These are phyloP conservation scores for Blakeslea trispora DNA, from an alignment of 371 early-diverging fungal species.

Conservation along the genomic window DNA sequence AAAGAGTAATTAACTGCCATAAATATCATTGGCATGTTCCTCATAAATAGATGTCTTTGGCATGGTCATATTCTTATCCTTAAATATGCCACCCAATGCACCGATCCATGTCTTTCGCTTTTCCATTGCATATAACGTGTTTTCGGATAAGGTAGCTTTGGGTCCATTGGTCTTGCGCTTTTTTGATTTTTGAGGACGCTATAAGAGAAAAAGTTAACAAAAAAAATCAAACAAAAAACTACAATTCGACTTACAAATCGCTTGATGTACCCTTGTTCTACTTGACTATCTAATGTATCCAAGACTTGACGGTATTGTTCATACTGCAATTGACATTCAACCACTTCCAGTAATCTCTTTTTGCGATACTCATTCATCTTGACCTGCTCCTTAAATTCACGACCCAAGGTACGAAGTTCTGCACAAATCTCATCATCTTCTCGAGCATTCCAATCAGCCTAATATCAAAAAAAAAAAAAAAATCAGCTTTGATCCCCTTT, in stretches of 20 bases:
- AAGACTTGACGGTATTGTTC: slow-evolving; percentile 88
- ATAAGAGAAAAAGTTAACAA: slow-evolving; percentile 8
- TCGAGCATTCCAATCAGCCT: slow-evolving; percentile 68
- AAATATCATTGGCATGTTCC: slow-evolving; percentile 3
- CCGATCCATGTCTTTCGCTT: slow-evolving; percentile 48
- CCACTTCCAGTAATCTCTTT: slow-evolving; percentile 64
- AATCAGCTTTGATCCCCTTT: background rate
- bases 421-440: slow-evolving; percentile 85
- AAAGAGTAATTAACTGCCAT: background rate
- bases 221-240: slow-evolving; percentile 5
- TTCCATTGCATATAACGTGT: slow-evolving; percentile 55
- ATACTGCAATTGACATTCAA: slow-evolving; percentile 75
- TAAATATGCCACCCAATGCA: slow-evolving; percentile 59
- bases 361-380: slow-evolving; percentile 69
- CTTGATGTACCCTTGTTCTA: slow-evolving; percentile 83
- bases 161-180: slow-evolving; percentile 65
- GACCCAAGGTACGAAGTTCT: slow-evolving; percentile 69
- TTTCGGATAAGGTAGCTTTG: slow-evolving; percentile 53
- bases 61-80: slow-evolving; percentile 66
- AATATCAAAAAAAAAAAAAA: too few relatives aligned
- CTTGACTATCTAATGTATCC: slow-evolving; percentile 84
- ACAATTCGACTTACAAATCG: slow-evolving; percentile 68
- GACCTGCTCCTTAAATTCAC: slow-evolving; percentile 73
- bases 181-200: slow-evolving; percentile 74
- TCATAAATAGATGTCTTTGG: slow-evolving; percentile 67